Base-by-base conservation (phyloP, 1,284 basidiomycete species). In the Gymnopus androsaceus region DNA sequence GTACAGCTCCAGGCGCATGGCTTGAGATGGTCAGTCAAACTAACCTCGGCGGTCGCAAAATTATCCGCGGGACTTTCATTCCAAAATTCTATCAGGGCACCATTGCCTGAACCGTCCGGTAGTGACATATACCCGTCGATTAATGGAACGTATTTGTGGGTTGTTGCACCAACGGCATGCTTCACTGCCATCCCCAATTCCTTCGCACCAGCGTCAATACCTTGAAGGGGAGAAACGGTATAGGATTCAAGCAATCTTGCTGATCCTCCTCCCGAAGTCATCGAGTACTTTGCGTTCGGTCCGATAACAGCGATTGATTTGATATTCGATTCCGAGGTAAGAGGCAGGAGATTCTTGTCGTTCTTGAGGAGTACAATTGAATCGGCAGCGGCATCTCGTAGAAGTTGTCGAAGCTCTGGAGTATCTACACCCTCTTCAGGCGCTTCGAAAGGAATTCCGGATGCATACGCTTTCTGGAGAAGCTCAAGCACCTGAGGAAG, bases 281-380 rank as follows among this genome's bases (percentile, higher is more conserved):
- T 74, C 0, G 75, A 71, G 23, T 71, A 65, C 61, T 82, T 82
- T 21, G 82, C 82, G 64, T 84, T 83, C 19, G 80, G 78, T 0
- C 83, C 84, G 55, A 85, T 81, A 51, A 85, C 76, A 7, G 81
- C 80, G 55, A 84, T 75, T 47, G 72, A 75, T 61, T 75, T 77
- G 56, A 64, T 46, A 1, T 60, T 56, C 1, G 59, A 49, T 4
- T 57, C 36, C 9, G 59, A 41, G 4, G 65, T 57, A 19, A 83
- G 69, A 0, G 80, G 80, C 6, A 83, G 69, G 25, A 81, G 44
- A 4, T 66, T 61, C 8, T 66, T 67, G 1, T 77, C 70, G 62
- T 83, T 83, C 66, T 82, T 83, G 33, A 82, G 69, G 3, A 83
- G 68, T 2, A 81, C 79, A 49, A 76, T 72, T 6, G 74, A 67